Base-by-base conservation (phyloP, 768 basidiomycete genomes). In the Calocybe indica region DNA sequence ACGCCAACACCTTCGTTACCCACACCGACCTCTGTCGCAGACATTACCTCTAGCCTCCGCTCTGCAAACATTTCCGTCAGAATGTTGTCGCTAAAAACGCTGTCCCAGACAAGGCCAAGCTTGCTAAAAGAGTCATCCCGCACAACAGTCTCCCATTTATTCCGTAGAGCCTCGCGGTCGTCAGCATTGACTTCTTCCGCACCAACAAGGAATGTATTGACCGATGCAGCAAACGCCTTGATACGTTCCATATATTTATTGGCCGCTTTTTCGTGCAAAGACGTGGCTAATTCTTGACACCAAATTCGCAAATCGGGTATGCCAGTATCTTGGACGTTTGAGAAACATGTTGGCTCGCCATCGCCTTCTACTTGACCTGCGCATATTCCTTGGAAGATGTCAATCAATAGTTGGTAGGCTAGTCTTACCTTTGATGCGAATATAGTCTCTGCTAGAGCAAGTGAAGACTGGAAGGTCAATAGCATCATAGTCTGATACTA, bases 391-490 rank as follows among this genome's bases (percentile, higher is more conserved):
- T 40, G 46, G 37, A 34, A 31, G 31, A 15, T 15, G 36, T n/a
- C 11, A 8, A 12, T 10, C 7, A 7, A 34, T 14, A 52, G 40
- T 15, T 30, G n/a, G 6, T 32, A 37, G 22, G 10, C 31, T 46
- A 33, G 60, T 22, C 22, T 53, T 36, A 71, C 75, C 74, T 66
- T 71, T 79, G 15, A 82, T 57, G 37, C 80, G 66, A 12, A 80
- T 70, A 52, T 84, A 83, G 58, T 84, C 80, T 12, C 80, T 71
- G 36, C 77, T 72, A 1, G 81, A 83, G 48, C 71, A 74, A 12
- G 79, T 80, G 60, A 83, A 83, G 8, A 81, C 79, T 2, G 82
- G 82, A 4, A 84, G 71, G 49, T 82, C 68, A 45, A 83, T 82
- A 1, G 67, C 70, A 29, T 73, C 70, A 52, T 83, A 83, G 55